Percentiles rank a stretch among this genome's conserved stretches.
Evolutionary conservation across 306 rosid species (phyloP).

Genomic region (Cyclanthera cordifolia): DNA sequence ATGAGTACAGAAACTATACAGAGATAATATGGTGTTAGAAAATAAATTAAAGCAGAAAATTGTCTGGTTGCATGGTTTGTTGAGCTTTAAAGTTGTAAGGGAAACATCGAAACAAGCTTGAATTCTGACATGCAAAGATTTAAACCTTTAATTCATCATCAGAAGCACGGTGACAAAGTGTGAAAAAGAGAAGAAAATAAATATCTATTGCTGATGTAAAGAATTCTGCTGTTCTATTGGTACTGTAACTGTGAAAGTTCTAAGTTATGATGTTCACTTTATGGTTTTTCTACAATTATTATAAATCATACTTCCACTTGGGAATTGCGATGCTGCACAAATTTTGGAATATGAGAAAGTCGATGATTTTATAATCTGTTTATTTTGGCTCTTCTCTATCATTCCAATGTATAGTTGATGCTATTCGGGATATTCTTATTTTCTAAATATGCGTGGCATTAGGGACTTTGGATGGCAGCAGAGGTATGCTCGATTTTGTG

Average conservation of each 20-base stretch:
- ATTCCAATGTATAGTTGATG: neutral
- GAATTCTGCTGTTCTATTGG: neutral
- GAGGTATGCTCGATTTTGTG: conserved; percentile 92
- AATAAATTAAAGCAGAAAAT: neutral
- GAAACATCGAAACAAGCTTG: neutral
- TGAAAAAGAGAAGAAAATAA: neutral
- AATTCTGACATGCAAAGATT: conserved; percentile 4
- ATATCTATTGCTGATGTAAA: neutral
- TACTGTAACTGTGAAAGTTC: neutral
- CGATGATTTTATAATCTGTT: neutral
- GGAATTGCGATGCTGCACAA: neutral
- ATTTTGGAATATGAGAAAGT: neutral
- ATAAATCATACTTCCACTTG: neutral
- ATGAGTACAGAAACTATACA: neutral
- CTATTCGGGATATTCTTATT: neutral
- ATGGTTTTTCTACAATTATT: neutral
- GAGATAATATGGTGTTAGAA: neutral
- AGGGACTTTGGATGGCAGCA: conserved; percentile 99
- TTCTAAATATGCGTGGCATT: conserved; percentile 18
- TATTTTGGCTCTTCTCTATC: neutral
- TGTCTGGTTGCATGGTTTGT: neutral
- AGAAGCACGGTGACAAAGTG: neutral
- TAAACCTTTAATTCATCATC: neutral
- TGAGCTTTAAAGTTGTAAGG: neutral
- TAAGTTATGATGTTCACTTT: neutral